Evolutionary conservation across 805 yeast genomes (phyloP).

Genomic region (Sugiyamaella boreocaroliniensis): DNA sequence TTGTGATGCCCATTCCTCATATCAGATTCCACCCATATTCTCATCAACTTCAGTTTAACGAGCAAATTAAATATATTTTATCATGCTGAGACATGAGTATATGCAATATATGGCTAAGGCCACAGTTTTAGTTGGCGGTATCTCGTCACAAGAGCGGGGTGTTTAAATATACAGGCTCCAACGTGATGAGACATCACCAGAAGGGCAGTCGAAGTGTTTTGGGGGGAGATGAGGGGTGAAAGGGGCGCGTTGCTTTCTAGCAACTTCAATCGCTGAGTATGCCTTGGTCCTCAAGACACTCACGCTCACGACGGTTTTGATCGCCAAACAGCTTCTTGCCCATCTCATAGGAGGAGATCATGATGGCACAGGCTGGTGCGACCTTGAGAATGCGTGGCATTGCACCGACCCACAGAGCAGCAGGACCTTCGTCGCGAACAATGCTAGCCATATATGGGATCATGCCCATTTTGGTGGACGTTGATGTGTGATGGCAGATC

Average conservation of each 20-base stretch:
- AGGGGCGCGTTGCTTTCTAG: too few species aligned
- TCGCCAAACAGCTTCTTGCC: conserved; percentile 54
- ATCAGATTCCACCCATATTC: too few species aligned
- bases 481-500: conserved; percentile 38
- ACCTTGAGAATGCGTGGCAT: conserved; percentile 82
- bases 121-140: neutral
- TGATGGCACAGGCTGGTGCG: conserved; percentile 96
- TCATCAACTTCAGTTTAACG: too few species aligned
- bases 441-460: conserved; percentile 59
- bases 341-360: conserved; percentile 92
- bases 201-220: too few species aligned
- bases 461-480: conserved; percentile 42
- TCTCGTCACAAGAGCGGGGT: too few species aligned
- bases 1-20: too few species aligned
- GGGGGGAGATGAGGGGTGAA: too few species aligned
- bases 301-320: conserved; percentile 10
- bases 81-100: neutral
- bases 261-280: neutral
- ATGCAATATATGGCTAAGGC: neutral
- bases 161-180: too few species aligned
- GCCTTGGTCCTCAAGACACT: neutral
- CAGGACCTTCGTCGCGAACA: conserved; percentile 63
- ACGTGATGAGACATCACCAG: too few species aligned
- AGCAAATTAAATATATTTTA: too few species aligned
- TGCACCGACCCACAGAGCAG: conserved; percentile 81